Percentiles rank a stretch among this genome's conserved stretches.
phyloP scores from a whole-genome alignment of 23 red algal genomes.

The Agarophyton chilense region DNA sequence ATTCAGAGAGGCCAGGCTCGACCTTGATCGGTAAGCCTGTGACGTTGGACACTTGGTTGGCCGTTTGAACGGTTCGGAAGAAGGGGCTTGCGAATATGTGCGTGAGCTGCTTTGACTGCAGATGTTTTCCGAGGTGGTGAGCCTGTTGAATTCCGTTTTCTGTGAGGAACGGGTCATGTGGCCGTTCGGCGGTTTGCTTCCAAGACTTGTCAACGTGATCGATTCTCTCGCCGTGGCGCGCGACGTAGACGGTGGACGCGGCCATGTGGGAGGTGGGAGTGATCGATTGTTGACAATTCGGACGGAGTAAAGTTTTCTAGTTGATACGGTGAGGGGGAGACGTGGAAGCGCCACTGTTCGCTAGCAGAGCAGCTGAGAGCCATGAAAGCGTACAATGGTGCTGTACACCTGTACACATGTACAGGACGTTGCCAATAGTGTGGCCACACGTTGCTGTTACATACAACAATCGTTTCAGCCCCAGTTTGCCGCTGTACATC shows the following conservation, averaged over 20 bases:
- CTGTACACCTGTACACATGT: no score
- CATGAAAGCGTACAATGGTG: no score
- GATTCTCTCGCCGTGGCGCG: conserved; percentile 85
- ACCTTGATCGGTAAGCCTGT: conserved; percentile 44
- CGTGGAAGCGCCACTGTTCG: no score
- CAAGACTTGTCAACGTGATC: conserved; percentile 82
- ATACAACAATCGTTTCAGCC: no score
- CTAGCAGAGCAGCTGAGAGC: no score
- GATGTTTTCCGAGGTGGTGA: conserved; percentile 39
- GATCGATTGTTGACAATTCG: background rate
- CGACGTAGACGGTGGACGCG: conserved; percentile 59
- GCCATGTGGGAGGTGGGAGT: background rate
- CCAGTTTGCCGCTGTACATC: no score
- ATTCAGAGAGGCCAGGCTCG: conserved; percentile 36
- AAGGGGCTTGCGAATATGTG: conserved; percentile 54
- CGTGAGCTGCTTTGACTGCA: background rate
- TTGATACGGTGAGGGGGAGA: no score
- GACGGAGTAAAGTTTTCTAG: no score
- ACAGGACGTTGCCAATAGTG: no score
- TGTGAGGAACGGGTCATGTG: conserved; percentile 81
- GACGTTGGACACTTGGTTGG: conserved; percentile 38
- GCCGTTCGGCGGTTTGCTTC: conserved; percentile 42
- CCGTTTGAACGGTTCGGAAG: conserved; percentile 44
- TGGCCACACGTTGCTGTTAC: no score
- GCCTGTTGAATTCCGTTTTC: conserved; percentile 75